phyloP scores from a whole-genome alignment of 768 basidiomycete genomes.

The Suillus tomentosus region DNA sequence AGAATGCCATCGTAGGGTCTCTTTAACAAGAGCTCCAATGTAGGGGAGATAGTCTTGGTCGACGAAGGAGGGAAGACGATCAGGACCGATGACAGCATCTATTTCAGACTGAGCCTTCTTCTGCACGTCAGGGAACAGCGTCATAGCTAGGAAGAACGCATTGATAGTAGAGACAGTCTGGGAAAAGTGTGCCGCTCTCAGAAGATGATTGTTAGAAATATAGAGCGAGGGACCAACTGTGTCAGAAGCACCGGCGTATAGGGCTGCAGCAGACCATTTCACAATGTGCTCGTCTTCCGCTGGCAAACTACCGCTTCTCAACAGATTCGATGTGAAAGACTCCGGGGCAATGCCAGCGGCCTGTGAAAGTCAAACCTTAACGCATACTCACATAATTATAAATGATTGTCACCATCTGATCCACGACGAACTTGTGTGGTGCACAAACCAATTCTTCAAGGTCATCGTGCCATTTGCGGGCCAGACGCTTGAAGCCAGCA shows the following conservation, averaged over 20 bases:
- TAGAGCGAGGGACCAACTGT: not conserved
- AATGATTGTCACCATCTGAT: constrained; percentile 49
- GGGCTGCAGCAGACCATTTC: constrained; percentile 56
- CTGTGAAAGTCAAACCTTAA: constrained; percentile 35
- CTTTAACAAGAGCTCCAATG: constrained; percentile 59
- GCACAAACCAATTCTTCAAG: constrained; percentile 56
- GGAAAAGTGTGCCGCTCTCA: too few relatives aligned
- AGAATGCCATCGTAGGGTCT: constrained; percentile 49
- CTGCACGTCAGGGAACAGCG: constrained; percentile 41
- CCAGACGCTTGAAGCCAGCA: constrained; percentile 53
- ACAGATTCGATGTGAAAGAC: constrained; percentile 60
- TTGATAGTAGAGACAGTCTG: constrained; percentile 18
- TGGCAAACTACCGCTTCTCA: constrained; percentile 51
- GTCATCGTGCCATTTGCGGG: constrained; percentile 53
- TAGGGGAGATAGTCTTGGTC: constrained; percentile 63
- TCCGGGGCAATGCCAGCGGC: constrained; percentile 47
- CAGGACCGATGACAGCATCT: constrained; percentile 57
- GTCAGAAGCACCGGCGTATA: constrained; percentile 26
- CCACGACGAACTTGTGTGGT: constrained; percentile 59
- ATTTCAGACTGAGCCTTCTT: constrained; percentile 66
- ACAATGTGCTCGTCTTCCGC: constrained; percentile 58
- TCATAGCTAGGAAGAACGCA: not conserved
- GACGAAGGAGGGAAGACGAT: constrained; percentile 59
- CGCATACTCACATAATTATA: not conserved
- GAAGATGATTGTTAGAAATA: not conserved